phyloP scores from a whole-genome alignment of 2,329 filamentous ascomycete species.

The Mycosphaerella sp. region DNA sequence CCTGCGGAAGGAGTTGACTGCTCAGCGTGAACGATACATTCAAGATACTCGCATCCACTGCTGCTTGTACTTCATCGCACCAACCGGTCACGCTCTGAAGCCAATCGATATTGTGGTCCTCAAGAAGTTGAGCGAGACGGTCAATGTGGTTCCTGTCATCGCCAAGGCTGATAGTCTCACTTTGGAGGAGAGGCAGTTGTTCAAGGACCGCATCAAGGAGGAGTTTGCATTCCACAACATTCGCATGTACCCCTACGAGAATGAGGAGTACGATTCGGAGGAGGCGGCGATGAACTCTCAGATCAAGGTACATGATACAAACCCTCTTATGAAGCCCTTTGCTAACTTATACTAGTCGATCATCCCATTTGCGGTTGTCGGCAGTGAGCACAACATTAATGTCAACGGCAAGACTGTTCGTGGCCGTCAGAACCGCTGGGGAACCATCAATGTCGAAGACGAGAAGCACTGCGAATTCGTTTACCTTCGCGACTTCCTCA shows the following conservation, averaged over 20 bases:
- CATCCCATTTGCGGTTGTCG: slow-evolving; percentile 95
- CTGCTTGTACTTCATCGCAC: slow-evolving; percentile 99
- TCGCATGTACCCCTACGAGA: slow-evolving; percentile 99
- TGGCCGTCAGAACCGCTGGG: slow-evolving; percentile 98
- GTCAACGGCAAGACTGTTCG: slow-evolving; percentile 90
- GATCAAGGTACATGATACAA: slow-evolving; percentile 71
- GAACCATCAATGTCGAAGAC: slow-evolving; percentile 98
- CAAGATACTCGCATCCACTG: slow-evolving; percentile 99
- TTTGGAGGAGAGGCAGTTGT: slow-evolving; percentile 86
- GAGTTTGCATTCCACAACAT: slow-evolving; percentile 99
- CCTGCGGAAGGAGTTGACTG: slow-evolving; percentile 97
- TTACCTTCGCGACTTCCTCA: slow-evolving; percentile 96
- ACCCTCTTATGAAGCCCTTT: neutral
- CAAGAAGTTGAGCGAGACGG: slow-evolving; percentile 98
- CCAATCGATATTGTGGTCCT: slow-evolving; percentile 98
- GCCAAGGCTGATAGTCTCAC: slow-evolving; percentile 97
- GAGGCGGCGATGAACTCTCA: slow-evolving; percentile 88
- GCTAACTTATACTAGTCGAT: slow-evolving; percentile 56
- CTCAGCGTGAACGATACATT: slow-evolving; percentile 97
- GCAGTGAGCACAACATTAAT: slow-evolving; percentile 96
- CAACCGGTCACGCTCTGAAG: slow-evolving; percentile 95
- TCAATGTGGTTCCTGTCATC: slow-evolving; percentile 98
- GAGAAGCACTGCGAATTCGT: slow-evolving; percentile 99
- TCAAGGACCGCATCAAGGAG: slow-evolving; percentile 99
- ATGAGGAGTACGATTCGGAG: slow-evolving; percentile 97